Base-by-base conservation (phyloP, 345 rosid genomes). In the Odontarrhena argentea region DNA sequence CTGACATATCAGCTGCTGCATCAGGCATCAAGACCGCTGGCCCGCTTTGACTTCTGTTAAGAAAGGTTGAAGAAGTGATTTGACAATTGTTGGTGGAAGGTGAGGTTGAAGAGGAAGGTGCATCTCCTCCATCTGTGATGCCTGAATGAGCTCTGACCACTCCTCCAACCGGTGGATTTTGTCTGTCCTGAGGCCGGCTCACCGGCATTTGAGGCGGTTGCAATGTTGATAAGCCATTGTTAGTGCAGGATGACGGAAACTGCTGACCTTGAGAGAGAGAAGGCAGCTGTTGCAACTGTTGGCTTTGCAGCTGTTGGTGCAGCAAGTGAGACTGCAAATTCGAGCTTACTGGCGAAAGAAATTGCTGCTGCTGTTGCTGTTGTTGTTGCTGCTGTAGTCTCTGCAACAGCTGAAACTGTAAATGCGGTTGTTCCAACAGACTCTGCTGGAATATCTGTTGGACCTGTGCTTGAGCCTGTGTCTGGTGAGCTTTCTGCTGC, bases 91-190 rank as follows among this genome's bases (percentile, higher is more conserved):
- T 87, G 56, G 97, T 78, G 37, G 97, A 94, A 56, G 99, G 99
- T 11, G 99, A 94, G 71, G 97, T 91, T 54, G 96, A 88, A 78
- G 95, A 94, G 46, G 99, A 91, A 65, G 97, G 99, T 63, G 89
- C 87, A 56, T 94, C 97, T 68, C 91, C 91, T 68, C 91, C 94
- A 69, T 90, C 97, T 6, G 96, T 88, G 50, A 84, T 79, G 42
- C 80, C 80, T 55, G 96, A 88, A 68, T 77, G 84, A 54, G 85
- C 84, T 78, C 78, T 85, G 68, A 85, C 73, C 55, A 79, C 67
- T 37, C 67, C 65, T 41, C 77, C 75, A 60, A 44, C 37, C 11
- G 44, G 51, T 52, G 80, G 75, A 48, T 83, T 84, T 74, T 80
- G 85, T 76, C 79, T 84, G 58, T 72, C 79, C 51, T 78, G 92